phyloP scores from a whole-genome alignment of 2,329 filamentous ascomycete species.

The Neopestalotiopsis clavispora region DNA sequence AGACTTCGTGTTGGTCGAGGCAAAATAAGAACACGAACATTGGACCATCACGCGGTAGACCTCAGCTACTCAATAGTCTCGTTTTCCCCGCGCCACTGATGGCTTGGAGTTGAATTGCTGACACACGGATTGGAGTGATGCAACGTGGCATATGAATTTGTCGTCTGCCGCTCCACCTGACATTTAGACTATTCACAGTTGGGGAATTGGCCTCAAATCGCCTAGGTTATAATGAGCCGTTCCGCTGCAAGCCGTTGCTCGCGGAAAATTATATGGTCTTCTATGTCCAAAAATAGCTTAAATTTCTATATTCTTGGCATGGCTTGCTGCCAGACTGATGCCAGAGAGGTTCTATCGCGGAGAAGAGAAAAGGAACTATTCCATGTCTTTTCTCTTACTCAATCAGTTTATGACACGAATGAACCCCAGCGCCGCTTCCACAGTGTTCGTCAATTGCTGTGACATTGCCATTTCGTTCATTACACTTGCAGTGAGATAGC shows the following conservation, averaged over 20 bases:
- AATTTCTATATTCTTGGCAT: neutral
- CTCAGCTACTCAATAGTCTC: neutral
- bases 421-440: neutral
- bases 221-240: no score
- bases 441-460: neutral
- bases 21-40: neutral
- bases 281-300: neutral
- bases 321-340: no score
- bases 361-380: neutral
- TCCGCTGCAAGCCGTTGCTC: no score
- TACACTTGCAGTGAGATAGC: neutral
- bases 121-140: neutral
- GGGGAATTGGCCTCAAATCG: neutral
- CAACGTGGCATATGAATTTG: neutral
- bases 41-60: neutral
- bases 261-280: no score
- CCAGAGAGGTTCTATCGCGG: no score
- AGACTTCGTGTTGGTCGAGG: neutral
- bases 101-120: neutral
- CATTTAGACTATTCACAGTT: neutral
- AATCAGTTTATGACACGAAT: neutral
- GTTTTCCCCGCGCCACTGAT: neutral
- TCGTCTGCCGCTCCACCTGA: neutral
- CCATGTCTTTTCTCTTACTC: neutral
- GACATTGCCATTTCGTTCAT: neutral